Percentiles rank a stretch among this genome's conserved stretches.
These are phyloP conservation scores for Picea abies DNA, from an alignment of 83 land plant species.

Conservation along the genomic window DNA sequence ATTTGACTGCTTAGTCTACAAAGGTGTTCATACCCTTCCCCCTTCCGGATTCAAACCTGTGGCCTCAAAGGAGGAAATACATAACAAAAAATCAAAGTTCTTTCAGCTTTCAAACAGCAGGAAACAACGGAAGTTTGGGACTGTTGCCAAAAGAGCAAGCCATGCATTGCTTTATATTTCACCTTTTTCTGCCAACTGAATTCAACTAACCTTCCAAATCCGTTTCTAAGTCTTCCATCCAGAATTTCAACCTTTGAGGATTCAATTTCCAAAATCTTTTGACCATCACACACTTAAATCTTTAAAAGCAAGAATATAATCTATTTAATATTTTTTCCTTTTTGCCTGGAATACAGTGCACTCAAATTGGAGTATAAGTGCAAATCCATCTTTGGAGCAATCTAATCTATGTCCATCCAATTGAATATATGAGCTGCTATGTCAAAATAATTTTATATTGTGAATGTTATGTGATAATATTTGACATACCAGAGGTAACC, in stretches of 20 bases:
- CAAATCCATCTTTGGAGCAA: neutral
- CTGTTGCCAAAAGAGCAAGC: no score
- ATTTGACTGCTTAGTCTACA: no score
- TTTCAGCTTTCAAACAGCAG: no score
- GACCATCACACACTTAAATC: neutral
- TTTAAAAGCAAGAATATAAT: neutral
- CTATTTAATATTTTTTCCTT: neutral
- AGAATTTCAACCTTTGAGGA: neutral
- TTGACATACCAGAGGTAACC: no score
- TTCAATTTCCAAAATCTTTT: conserved; percentile 1
- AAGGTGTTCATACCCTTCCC: no score
- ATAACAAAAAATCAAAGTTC: no score
- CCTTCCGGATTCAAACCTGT: no score
- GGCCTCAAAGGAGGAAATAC: no score
- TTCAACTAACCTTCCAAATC: neutral
- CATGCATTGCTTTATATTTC: no score
- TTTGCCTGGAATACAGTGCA: neutral
- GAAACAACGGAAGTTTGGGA: no score
- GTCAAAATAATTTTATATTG: neutral
- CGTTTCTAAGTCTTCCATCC: neutral
- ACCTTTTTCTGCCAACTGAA: no score
- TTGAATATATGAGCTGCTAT: neutral
- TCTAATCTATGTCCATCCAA: neutral
- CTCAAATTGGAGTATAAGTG: neutral
- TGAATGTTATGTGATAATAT: neutral